Evolutionary conservation across 257 asterid genomes (phyloP), one percentile per base, ranked within the genome.

Genomic region (Handroanthus guayacan): DNA sequence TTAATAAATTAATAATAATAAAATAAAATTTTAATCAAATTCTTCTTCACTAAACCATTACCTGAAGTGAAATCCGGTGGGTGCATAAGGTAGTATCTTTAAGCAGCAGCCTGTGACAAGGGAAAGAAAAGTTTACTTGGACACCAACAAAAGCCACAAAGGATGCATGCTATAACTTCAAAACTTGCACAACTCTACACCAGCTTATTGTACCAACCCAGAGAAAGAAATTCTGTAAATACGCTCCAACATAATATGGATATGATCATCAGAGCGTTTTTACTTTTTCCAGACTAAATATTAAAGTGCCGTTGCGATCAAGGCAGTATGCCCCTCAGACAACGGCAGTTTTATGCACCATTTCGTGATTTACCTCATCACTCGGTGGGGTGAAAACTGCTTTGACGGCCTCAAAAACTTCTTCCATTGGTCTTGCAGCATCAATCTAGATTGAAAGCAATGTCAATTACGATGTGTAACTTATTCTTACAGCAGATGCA

Each of bases 341-440:
- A 25, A 25, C 31, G 31, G 31, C 31, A 25, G 31, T 25, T 25
- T 25, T 25, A 25, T 25, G 31, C 31, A 25, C 31, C 31, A 25
- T 25, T 25, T 25, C 31, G 0, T 25, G 31, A 25, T 81, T 79
- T 87, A 87, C 97, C 96, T 89, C 69, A 48, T 71, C 79, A 47
- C 10, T 67, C 2, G 81, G 62, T 60, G 91, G 48, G 75, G 89
- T 37, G 83, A 93, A 93, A 78, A 91, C 67, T 66, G 85, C 84
- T 86, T 91, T 91, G 41, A 89, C 93, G 6, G 92, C 91, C 82
- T 82, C 96, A 85, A 87, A 89, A 79, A 93, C 98, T 74, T 93
- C 96, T 69, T 63, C 95, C 62, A 88, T 71, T 2, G 95, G 89
- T 74, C 73, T 91, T 56, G 83, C 86, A 55, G 96, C 97, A 83